A percentile compares a stretch with the other conserved stretches of the same genome.
Evolutionary conservation across 306 rosid genomes (phyloP).

Genomic region (Biancaea sappan): DNA sequence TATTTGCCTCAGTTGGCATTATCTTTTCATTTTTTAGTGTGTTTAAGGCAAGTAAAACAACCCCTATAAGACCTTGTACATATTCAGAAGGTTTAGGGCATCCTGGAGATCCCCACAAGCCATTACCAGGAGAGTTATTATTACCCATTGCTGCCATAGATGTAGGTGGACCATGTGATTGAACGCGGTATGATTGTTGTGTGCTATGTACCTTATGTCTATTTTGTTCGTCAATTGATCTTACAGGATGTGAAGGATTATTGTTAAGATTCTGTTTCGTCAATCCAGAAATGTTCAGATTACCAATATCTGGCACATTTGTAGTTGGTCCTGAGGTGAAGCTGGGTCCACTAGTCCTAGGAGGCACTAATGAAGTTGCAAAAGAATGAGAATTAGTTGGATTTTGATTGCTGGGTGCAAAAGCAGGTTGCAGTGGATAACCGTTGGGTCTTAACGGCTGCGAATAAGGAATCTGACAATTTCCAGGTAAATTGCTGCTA

Average conservation of each 20-base stretch:
- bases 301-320: slow-evolving; percentile 53
- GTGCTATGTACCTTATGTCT: slow-evolving; percentile 40
- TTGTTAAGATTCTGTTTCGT: slow-evolving; percentile 36
- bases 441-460: slow-evolving; percentile 45
- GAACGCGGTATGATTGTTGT: slow-evolving; percentile 42
- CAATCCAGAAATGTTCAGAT: slow-evolving; percentile 43
- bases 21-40: slow-evolving; percentile 62
- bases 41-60: slow-evolving; percentile 62
- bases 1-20: slow-evolving; percentile 71
- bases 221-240: slow-evolving; percentile 39
- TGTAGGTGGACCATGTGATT: slow-evolving; percentile 36
- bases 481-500: slow-evolving; percentile 36
- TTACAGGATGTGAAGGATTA: slow-evolving; percentile 32
- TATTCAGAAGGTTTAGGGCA: slow-evolving; percentile 57
- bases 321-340: slow-evolving; percentile 41
- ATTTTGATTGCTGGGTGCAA: slow-evolving; percentile 37
- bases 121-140: slow-evolving; percentile 44
- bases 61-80: slow-evolving; percentile 68
- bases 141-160: slow-evolving; percentile 32
- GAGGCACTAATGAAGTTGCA: slow-evolving; percentile 40
- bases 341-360: slow-evolving; percentile 49
- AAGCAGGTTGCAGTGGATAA: slow-evolving; percentile 43
- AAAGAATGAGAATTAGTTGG: slow-evolving; percentile 39
- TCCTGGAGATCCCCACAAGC: slow-evolving; percentile 63
- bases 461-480: slow-evolving; percentile 42